Conservation (phyloP, 192 early-diverging fungal species). For the Backusella macrospora region DNA sequence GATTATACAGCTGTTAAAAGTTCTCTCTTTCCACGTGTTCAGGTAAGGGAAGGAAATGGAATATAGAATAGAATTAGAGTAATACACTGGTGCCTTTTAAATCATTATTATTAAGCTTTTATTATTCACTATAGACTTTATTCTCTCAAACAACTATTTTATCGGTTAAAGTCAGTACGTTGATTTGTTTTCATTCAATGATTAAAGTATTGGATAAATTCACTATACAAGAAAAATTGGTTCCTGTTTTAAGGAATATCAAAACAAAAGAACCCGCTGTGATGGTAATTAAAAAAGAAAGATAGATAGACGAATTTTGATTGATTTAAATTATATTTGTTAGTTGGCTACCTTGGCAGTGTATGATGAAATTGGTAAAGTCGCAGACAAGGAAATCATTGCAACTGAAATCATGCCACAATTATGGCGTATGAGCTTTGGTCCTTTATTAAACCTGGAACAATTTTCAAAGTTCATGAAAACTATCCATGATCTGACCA, state of each 20-base stretch:
- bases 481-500: constrained; percentile 57
- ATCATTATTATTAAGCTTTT: neutral
- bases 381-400: constrained; percentile 72
- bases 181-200: constrained; percentile 71
- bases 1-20: constrained; percentile 66
- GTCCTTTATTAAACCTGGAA: constrained; percentile 64
- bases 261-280: constrained; percentile 78
- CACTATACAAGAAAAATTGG: constrained; percentile 71
- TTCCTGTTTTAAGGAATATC: constrained; percentile 78
- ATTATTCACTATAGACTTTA: constrained; percentile 46
- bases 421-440: constrained; percentile 76
- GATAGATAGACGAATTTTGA: neutral
- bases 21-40: constrained; percentile 71
- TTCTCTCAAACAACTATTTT: constrained; percentile 69
- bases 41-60: constrained; percentile 37
- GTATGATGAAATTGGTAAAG: constrained; percentile 77
- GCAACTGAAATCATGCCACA: constrained; percentile 79
- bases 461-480: constrained; percentile 74
- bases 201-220: constrained; percentile 68
- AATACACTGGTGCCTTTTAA: neutral
- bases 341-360: constrained; percentile 77
- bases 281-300: constrained; percentile 45
- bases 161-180: constrained; percentile 70
- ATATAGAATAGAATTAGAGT: neutral
- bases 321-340: neutral